Percentiles rank a stretch among this genome's conserved stretches.
phyloP scores from a whole-genome alignment of 2,329 filamentous ascomycete genomes.

The Calonectria fujianensis region DNA sequence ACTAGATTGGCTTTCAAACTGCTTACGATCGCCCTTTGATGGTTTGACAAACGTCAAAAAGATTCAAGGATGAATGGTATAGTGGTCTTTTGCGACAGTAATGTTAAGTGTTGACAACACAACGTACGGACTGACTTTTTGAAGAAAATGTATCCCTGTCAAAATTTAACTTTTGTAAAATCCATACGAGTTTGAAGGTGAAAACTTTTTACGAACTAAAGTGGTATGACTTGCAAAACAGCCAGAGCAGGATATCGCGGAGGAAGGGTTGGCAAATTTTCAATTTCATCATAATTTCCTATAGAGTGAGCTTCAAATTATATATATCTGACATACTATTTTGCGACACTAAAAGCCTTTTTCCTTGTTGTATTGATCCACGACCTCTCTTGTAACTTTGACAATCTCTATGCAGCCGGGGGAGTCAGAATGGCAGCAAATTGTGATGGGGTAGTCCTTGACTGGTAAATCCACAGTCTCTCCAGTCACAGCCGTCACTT shows the following conservation, averaged over 20 bases:
- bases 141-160: background rate
- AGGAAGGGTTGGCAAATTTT: too few relatives aligned
- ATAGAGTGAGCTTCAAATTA: background rate
- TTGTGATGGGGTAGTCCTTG: conserved; percentile 63
- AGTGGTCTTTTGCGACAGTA: background rate
- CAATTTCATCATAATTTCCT: background rate
- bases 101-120: too few relatives aligned
- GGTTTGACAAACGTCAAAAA: background rate
- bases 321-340: background rate
- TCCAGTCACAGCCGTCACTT: conserved; percentile 64
- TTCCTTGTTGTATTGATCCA: conserved; percentile 63
- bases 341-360: conserved; percentile 23
- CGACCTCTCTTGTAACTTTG: conserved; percentile 60
- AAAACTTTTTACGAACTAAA: background rate
- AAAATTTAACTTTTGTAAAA: background rate
- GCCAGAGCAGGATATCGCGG: too few relatives aligned
- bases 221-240: too few relatives aligned
- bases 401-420: conserved; percentile 67
- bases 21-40: background rate
- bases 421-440: conserved; percentile 69
- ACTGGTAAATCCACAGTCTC: conserved; percentile 61
- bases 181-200: background rate
- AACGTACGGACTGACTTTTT: background rate
- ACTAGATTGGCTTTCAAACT: background rate
- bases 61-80: too few relatives aligned